phyloP scores from a whole-genome alignment of 768 basidiomycete genomes.

The Lentinula raphanica region DNA sequence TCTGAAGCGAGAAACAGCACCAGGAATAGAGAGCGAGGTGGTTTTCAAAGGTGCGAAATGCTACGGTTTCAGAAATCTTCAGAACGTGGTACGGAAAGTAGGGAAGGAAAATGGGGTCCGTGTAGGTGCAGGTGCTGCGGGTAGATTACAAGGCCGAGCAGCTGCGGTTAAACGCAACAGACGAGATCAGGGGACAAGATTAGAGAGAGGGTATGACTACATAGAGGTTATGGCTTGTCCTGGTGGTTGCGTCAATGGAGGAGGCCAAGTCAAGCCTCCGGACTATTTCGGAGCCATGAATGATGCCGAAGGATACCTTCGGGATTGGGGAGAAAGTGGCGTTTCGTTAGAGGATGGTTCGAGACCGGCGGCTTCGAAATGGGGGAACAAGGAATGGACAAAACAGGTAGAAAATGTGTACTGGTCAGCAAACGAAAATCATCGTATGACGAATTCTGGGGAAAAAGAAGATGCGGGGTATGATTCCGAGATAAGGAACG shows the following conservation, averaged over 20 bases:
- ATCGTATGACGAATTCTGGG: conserved; percentile 4
- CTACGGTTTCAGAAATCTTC: conserved; percentile 95
- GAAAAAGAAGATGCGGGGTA: conserved; percentile 10
- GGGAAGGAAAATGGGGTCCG: conserved; percentile 78
- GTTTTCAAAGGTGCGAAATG: conserved; percentile 93
- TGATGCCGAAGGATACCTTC: conserved; percentile 61
- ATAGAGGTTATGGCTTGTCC: conserved; percentile 99
- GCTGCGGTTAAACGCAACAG: conserved; percentile 23
- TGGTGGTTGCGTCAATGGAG: conserved; percentile 94
- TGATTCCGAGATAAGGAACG: conserved; percentile 19
- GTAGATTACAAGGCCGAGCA: conserved; percentile 29
- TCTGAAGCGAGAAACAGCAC: conserved; percentile 31
- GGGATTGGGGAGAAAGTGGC: conserved; percentile 58
- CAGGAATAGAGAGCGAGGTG: conserved; percentile 42
- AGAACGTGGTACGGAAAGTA: conserved; percentile 92
- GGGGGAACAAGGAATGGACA: conserved; percentile 84
- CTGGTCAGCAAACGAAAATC: conserved; percentile 45
- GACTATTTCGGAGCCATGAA: conserved; percentile 10
- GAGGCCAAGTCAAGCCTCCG: conserved; percentile 69
- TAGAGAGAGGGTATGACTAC: conserved; percentile 69
- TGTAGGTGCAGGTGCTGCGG: conserved; percentile 67
- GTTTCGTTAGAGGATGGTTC: conserved; percentile 28
- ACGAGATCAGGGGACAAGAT: conserved; percentile 26
- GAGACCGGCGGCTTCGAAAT: conserved; percentile 40
- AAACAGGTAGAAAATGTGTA: conserved; percentile 76